These are phyloP conservation scores for Panicum hallii DNA, from an alignment of 202 grass and related monocot species.

Conservation along the genomic window DNA sequence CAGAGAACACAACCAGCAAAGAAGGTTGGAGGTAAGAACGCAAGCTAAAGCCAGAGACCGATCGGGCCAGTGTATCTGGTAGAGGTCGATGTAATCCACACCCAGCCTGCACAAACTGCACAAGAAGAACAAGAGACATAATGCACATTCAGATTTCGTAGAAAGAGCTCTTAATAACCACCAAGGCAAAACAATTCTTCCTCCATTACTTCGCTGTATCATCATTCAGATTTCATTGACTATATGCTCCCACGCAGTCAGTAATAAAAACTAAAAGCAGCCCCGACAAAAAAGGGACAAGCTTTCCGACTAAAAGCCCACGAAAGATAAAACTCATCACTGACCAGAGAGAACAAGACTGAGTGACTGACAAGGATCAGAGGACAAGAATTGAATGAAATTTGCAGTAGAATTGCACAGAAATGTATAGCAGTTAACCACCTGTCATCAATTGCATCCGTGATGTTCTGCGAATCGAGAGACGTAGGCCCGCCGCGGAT, in stretches of 20 bases:
- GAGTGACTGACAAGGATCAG: neutral
- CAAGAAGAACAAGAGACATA: conserved; percentile 25
- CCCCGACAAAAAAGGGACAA: neutral
- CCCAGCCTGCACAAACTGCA: conserved; percentile 69
- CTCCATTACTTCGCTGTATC: too few species aligned
- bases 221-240: neutral
- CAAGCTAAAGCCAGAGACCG: conserved; percentile 51
- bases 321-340: neutral
- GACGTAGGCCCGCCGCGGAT: conserved; percentile 70
- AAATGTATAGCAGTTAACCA: neutral
- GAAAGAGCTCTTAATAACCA: neutral
- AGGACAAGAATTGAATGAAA: neutral
- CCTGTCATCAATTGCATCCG: conserved; percentile 58
- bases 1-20: neutral
- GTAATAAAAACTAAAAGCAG: neutral
- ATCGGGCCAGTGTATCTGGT: conserved; percentile 98
- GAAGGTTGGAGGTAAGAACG: neutral
- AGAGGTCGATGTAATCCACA: conserved; percentile 90
- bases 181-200: neutral
- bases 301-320: neutral
- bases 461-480: conserved; percentile 74
- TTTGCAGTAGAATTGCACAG: neutral
- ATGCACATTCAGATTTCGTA: conserved; percentile 5
- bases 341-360: neutral
- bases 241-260: neutral